phyloP scores from a whole-genome alignment of 148 eudicot genomes.

The Oxyria digyna region DNA sequence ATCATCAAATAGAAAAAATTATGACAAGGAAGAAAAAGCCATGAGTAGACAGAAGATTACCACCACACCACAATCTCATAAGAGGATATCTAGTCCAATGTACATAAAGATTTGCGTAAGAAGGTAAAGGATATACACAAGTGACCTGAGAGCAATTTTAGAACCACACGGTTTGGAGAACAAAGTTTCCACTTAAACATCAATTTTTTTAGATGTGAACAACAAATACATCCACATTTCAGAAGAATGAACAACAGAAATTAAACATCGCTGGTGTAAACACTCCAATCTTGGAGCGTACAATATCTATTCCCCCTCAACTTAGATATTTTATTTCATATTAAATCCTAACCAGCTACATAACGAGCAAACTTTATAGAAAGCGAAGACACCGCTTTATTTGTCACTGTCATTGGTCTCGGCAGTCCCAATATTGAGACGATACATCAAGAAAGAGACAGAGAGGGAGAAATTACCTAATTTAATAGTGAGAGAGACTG shows the following conservation, averaged over 20 bases:
- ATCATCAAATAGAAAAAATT: neutral
- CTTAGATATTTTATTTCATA: neutral
- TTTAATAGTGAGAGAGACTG: neutral
- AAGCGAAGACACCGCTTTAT: neutral
- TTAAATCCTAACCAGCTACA: neutral
- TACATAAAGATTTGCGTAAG: neutral
- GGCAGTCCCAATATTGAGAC: neutral
- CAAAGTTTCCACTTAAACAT: neutral
- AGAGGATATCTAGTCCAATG: neutral
- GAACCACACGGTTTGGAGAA: neutral
- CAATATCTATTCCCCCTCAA: neutral
- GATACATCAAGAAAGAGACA: neutral
- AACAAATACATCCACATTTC: neutral
- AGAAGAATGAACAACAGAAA: neutral
- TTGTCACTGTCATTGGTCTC: neutral
- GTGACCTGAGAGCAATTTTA: neutral
- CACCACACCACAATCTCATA: neutral
- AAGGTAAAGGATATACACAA: neutral
- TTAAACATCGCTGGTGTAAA: neutral
- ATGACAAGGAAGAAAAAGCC: neutral
- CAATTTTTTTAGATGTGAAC: neutral
- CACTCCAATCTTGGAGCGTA: neutral
- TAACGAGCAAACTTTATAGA: neutral
- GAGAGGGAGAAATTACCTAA: neutral
- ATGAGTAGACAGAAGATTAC: neutral